Evolutionary conservation across 306 rosid species (phyloP).

Genomic region (Echinosophora koreensis): DNA sequence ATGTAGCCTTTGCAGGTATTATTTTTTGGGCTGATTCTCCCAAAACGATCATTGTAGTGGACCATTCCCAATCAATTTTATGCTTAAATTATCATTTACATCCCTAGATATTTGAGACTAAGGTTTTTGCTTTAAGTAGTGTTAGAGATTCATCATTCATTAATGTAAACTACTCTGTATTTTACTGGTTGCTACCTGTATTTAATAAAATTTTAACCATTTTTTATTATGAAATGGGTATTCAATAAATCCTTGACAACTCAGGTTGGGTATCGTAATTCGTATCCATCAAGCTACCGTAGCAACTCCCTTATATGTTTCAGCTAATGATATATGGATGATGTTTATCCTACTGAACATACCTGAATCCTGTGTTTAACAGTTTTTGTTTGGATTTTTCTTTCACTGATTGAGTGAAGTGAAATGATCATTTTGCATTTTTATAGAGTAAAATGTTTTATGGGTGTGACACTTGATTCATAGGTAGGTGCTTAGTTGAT

Average conservation of each 20-base stretch:
- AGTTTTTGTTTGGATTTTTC: background rate
- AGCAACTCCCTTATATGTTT: background rate
- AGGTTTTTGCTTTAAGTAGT: no score
- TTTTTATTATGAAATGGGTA: no score
- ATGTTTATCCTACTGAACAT: conserved; percentile 8
- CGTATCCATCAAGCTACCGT: rapidly evolving
- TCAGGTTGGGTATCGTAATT: no score
- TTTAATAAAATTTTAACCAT: no score
- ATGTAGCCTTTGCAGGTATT: conserved; percentile 65
- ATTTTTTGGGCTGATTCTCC: no score
- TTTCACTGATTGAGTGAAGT: background rate
- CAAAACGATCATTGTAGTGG: conserved; percentile 88
- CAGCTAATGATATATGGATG: background rate
- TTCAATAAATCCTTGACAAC: no score
- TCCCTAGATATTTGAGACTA: background rate
- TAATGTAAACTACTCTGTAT: no score
- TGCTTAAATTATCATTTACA: conserved; percentile 12
- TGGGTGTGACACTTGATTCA: background rate
- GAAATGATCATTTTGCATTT: background rate
- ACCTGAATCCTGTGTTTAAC: conserved; percentile 35
- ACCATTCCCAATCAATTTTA: background rate
- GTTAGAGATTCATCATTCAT: no score
- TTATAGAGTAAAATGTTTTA: background rate
- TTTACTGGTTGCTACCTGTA: no score
- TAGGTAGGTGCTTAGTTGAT: background rate